These are phyloP conservation scores for Castanea sativa DNA, from an alignment of 306 rosid species.

Conservation along the genomic window DNA sequence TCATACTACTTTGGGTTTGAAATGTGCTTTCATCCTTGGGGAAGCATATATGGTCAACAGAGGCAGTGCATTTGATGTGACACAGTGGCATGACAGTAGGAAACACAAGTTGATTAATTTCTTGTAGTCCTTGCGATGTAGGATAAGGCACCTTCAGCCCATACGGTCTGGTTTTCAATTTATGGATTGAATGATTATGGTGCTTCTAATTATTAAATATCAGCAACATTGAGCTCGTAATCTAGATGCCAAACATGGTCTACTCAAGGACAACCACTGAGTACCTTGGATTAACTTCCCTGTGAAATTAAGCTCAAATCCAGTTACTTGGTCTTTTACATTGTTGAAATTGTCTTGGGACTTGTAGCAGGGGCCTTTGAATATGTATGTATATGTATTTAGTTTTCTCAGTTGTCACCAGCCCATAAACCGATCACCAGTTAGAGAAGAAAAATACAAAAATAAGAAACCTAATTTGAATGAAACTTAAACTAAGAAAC, in stretches of 20 bases:
- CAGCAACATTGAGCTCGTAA: not conserved
- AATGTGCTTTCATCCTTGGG: not conserved
- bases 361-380: no score
- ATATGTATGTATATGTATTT: no score
- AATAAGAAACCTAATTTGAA: not conserved
- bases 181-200: not conserved
- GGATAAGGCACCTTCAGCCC: not conserved
- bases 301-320: not conserved
- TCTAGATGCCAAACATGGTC: not conserved
- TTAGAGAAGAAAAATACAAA: not conserved
- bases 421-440: not conserved
- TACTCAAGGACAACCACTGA: not conserved
- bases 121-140: not conserved
- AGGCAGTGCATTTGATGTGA: not conserved
- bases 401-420: not conserved
- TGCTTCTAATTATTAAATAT: not conserved
- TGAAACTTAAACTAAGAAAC: not conserved
- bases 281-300: not conserved
- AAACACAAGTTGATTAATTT: not conserved
- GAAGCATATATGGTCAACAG: not conserved
- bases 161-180: not conserved
- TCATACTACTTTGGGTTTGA: not conserved
- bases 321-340: not conserved
- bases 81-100: not conserved
- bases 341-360: not conserved